A percentile compares a stretch with the other conserved stretches of the same genome.
Evolutionary conservation across 139 green algal species (phyloP).

Genomic region (Nannochloris sp.): DNA sequence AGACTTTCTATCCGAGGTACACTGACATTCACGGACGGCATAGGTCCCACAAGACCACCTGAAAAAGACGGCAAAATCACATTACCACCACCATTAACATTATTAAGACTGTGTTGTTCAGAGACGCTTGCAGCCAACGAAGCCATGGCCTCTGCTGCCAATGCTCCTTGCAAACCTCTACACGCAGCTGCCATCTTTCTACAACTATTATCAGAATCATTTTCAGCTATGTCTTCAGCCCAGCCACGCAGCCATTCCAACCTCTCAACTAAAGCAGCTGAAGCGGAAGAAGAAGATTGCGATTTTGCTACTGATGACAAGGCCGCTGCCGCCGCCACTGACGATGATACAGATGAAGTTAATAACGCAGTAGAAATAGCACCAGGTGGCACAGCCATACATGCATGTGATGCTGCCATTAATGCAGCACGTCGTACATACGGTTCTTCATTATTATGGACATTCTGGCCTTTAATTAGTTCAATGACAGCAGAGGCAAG

Average conservation of each 20-base stretch:
- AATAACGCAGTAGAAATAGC: slow-evolving; percentile 43
- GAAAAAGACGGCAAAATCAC: too few relatives aligned
- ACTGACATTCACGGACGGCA: too few relatives aligned
- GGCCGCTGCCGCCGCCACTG: not conserved
- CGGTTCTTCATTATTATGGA: slow-evolving; percentile 52
- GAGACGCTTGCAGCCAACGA: not conserved
- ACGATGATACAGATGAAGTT: slow-evolving; percentile 30
- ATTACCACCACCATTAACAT: too few relatives aligned
- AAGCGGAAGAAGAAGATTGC: not conserved
- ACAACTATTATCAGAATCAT: slow-evolving; percentile 35
- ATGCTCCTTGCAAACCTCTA: slow-evolving; percentile 9
- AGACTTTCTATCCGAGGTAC: too few relatives aligned
- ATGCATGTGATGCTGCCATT: slow-evolving; percentile 33
- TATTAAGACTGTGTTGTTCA: too few relatives aligned
- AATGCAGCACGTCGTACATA: slow-evolving; percentile 59
- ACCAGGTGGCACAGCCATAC: slow-evolving; percentile 8
- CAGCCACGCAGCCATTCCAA: slow-evolving; percentile 51
- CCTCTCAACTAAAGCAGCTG: slow-evolving; percentile 23
- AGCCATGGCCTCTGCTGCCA: slow-evolving; percentile 13
- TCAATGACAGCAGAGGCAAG: slow-evolving; percentile 58
- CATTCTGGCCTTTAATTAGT: slow-evolving; percentile 43
- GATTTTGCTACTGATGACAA: too few relatives aligned
- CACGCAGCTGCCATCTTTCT: slow-evolving; percentile 3
- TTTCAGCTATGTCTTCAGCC: not conserved
- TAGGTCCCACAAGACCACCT: too few relatives aligned